phyloP scores from a whole-genome alignment of 176 grass and related monocot genomes.

The Triticum aestivum region IWGSC_CS_RefSeq_v2.1 NC_057799.1:171336320-171336819 shows the following conservation, averaged over 20 bases:
- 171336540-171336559: neutral
- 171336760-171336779: too few relatives aligned
- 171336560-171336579: neutral
- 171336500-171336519: neutral
- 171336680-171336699: too few relatives aligned
- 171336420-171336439: neutral
- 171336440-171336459: neutral
- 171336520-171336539: neutral
- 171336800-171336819: too few relatives aligned
- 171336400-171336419: neutral
- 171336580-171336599: neutral
- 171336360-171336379: neutral
- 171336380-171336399: neutral
- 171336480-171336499: neutral
- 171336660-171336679: neutral
- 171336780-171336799: too few relatives aligned
- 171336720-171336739: too few relatives aligned
- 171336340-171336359: neutral
- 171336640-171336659: neutral
- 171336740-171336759: too few relatives aligned
- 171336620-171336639: neutral
- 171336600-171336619: neutral
- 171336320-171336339: neutral
- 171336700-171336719: too few relatives aligned
- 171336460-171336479: neutral